Base-by-base conservation (phyloP, 2,329 filamentous ascomycete species). In the Sphaceloma murrayae region DNA sequence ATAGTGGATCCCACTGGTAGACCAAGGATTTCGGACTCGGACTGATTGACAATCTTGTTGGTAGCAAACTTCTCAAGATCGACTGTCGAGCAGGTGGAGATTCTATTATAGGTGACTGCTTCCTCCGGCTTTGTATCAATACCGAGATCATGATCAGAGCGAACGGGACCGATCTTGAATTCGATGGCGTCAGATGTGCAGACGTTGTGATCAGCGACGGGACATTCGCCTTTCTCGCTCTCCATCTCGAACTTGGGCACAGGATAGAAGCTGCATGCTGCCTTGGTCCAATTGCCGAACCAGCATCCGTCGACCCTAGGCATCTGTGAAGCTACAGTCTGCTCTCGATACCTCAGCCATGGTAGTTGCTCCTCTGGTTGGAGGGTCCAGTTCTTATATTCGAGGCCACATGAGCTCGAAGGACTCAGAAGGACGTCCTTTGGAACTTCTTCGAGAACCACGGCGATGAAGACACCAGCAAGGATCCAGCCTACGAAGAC, bases 231-330 rank as follows among this genome's bases (percentile, higher is more conserved):
- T 14, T 18, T 17, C 19, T 22, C 30, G n/a, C 19, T 43, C 3
- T 43, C 30, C 9, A 43, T 13, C 17, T 32, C 27, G 7, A 43
- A 43, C 7, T 14, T 34, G 10, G 40, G 27, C 3, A 43, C 40
- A 24, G 40, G 40, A 16, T 32, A 43, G 40, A 43, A 43, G 9
- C n/a, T 32, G 40, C 40, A 43, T 8, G 27, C 40, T 16, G 40
- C n/a, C 4, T 24, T 24, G 17, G 27, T 43, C 40, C 30, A 32
- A 10, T 43, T 43, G 2, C 18, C 27, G 11, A 43, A 34, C 27
- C 30, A 43, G 26, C 40, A 43, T 3, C 30, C 40, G 18, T 43
- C 30, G 5, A 43, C 27, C 13, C 40, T 16, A 21, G 40, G 40
- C 27, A 43, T 32, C 7, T 43, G 27, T 16, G 27, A 19, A 17